These are phyloP conservation scores for Malania oleifera DNA, from an alignment of 164 flowering plant species.

Conservation along the genomic window DNA sequence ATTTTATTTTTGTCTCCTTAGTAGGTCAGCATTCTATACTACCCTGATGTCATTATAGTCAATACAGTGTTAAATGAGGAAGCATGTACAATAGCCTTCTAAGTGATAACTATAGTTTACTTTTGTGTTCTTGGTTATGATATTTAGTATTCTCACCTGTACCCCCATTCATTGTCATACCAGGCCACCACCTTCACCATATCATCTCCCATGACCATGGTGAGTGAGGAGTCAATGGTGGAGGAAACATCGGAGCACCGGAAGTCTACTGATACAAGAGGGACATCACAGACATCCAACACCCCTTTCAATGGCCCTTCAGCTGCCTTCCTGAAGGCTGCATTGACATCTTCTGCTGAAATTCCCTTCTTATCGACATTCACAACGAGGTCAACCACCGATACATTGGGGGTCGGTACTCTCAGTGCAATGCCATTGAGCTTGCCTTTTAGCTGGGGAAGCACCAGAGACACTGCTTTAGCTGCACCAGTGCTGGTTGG, in stretches of 20 bases:
- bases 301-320: conserved; percentile 83
- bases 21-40: too few relatives aligned
- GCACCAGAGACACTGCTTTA: conserved; percentile 94
- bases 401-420: conserved; percentile 93
- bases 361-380: conserved; percentile 88
- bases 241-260: conserved; percentile 85
- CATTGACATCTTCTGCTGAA: conserved; percentile 88
- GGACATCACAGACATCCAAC: conserved; percentile 79
- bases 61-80: too few relatives aligned
- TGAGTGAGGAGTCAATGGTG: conserved; percentile 85
- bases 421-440: conserved; percentile 95
- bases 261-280: conserved; percentile 95
- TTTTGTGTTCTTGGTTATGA: too few relatives aligned
- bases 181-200: conserved; percentile 98
- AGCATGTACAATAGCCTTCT: too few relatives aligned
- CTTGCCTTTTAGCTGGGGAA: conserved; percentile 95
- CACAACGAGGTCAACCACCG: conserved; percentile 89
- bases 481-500: conserved; percentile 99
- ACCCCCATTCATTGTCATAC: conserved; percentile 99
- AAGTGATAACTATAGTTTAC: too few relatives aligned
- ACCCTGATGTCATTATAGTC: too few relatives aligned
- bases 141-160: too few relatives aligned
- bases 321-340: conserved; percentile 90
- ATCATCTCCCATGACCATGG: conserved; percentile 98
- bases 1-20: too few relatives aligned